Percentiles rank a stretch among this genome's conserved stretches.
Evolutionary conservation across 768 basidiomycete genomes (phyloP).

Genomic region (Dacryopinax spathularia): DNA sequence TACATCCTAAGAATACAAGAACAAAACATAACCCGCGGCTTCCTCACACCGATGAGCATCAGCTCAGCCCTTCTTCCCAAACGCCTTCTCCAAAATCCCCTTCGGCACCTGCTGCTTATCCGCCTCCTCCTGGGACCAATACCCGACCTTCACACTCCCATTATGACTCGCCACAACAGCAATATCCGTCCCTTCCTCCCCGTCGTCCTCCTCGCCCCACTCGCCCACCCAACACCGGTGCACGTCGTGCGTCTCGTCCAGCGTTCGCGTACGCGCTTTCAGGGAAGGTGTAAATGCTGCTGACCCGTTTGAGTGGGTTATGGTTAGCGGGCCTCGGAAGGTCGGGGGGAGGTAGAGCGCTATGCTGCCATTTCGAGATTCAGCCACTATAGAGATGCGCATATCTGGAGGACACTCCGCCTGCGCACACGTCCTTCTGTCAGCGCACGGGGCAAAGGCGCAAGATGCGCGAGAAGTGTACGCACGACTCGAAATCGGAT

Average conservation of each 20-base stretch:
- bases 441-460: no score
- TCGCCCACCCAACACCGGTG: slow-evolving; percentile 3
- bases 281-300: background rate
- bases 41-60: no score
- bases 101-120: background rate
- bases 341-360: background rate
- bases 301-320: background rate
- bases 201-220: background rate
- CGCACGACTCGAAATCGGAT: background rate
- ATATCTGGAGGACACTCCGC: background rate
- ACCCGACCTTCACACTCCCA: background rate
- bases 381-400: background rate
- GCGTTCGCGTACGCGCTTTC: background rate
- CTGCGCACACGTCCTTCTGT: background rate
- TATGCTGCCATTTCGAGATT: background rate
- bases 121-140: background rate
- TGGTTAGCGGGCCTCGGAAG: background rate
- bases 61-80: background rate
- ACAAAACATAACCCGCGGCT: no score
- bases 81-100: background rate
- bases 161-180: background rate
- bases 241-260: background rate
- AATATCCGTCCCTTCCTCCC: background rate
- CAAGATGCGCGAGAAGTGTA: background rate
- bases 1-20: no score